Conservation (phyloP, 768 basidiomycete genomes). For the Scleroderma bovista region DNA sequence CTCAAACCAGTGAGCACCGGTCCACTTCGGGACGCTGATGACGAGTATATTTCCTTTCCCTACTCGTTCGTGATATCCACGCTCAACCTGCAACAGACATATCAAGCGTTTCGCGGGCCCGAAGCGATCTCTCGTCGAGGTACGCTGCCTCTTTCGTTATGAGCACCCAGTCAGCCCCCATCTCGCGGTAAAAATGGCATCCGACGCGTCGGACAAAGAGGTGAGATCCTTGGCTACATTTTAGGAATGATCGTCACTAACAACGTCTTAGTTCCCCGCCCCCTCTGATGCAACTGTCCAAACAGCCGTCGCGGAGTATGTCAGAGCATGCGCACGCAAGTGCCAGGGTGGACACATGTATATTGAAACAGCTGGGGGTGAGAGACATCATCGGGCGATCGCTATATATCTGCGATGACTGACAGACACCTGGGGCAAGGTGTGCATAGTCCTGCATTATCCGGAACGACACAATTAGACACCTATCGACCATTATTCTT, state of each 20-base stretch:
- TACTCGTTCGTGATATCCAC: background rate
- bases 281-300: slow-evolving; percentile 67
- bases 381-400: slow-evolving; percentile 26
- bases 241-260: slow-evolving; percentile 3
- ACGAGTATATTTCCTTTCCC: slow-evolving; percentile 46
- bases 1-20: slow-evolving; percentile 94
- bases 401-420: background rate
- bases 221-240: slow-evolving; percentile 17
- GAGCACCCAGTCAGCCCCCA: slow-evolving; percentile 93
- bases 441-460: slow-evolving; percentile 85
- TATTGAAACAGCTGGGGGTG: slow-evolving; percentile 95
- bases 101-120: slow-evolving; percentile 48
- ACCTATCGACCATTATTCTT: slow-evolving; percentile 82
- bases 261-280: slow-evolving; percentile 18
- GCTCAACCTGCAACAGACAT: slow-evolving; percentile 44
- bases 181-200: slow-evolving; percentile 62
- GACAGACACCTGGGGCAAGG: slow-evolving; percentile 42
- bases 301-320: slow-evolving; percentile 55
- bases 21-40: slow-evolving; percentile 72
- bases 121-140: slow-evolving; percentile 38
- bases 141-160: slow-evolving; percentile 77
- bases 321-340: slow-evolving; percentile 45
- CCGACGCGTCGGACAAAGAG: slow-evolving; percentile 23
- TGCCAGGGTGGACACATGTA: slow-evolving; percentile 54
- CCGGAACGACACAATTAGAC: slow-evolving; percentile 79